Evolutionary conservation across 306 rosid species (phyloP), one percentile per base, ranked within the genome.

Genomic region (Pyrus communis): DNA sequence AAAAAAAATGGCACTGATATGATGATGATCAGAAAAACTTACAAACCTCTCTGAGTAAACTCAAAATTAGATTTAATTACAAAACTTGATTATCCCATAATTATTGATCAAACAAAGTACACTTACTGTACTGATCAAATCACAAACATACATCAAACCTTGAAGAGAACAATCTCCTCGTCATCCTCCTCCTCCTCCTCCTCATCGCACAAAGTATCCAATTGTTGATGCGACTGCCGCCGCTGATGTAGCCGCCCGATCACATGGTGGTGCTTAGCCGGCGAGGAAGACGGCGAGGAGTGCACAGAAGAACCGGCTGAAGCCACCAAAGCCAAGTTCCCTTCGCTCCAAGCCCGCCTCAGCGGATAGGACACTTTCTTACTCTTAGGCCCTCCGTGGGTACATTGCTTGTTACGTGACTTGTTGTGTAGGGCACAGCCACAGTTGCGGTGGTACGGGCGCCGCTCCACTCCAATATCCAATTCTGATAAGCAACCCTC

Each of bases 361-460:
- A 88, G 62, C 3, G 93, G 96, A 76, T 84, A 91, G 13, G 93
- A 85, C 1, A 91, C 78, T 17, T 51, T 77, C 75, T 80, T 78
- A 30, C 51, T 74, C 81, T 60, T 88, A 21, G 69, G 75, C 70
- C 77, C 80, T 52, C 73, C 81, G 38, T 54, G 84, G 1, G 71
- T 12, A 46, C 82, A 77, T 9, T 66, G 66, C 27, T 75, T 64
- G 35, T 31, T 59, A n/a, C 28, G 59, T 42, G 73, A 51, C 65
- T 23, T 52, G 66, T 66, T 71, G 33, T 78, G 82, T 14, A 82
- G 67, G 2, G 82, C 82, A 17, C 85, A 82, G 4, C 69, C 61
- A 19, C 85, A 82, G 79, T 82, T 82, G 45, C 73, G 72, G 65
- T 82, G 97, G 85, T 91, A 89, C 30, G 97, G 97, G 73, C 95